A percentile compares a stretch with the other conserved stretches of the same genome.
phyloP scores from a whole-genome alignment of 2,329 filamentous ascomycete genomes.

The Talaromyces piceae region DNA sequence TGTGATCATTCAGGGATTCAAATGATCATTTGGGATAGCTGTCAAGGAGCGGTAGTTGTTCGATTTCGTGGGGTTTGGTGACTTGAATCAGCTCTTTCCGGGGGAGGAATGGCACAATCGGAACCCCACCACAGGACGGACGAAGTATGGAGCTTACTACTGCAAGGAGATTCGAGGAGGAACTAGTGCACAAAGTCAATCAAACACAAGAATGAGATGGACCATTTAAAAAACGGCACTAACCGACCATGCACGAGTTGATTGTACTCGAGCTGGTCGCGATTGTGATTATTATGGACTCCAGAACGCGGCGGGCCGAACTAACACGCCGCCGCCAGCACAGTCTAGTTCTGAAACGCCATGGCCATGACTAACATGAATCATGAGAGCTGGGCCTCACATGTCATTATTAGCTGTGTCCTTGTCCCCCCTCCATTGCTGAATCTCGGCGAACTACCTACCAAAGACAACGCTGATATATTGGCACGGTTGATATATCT shows the following conservation, averaged over 20 bases:
- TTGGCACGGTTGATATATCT: too few relatives aligned
- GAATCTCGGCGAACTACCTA: too few relatives aligned
- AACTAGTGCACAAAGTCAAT: neutral
- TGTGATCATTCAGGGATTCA: neutral
- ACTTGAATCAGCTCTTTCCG: neutral
- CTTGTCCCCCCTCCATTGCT: too few relatives aligned
- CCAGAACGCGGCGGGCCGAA: neutral
- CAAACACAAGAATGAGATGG: neutral
- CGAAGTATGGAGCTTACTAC: neutral
- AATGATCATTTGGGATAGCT: neutral
- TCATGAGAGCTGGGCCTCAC: too few relatives aligned
- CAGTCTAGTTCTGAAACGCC: neutral
- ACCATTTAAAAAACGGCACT: neutral
- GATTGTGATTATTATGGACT: neutral
- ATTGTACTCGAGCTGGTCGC: neutral
- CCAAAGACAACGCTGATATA: too few relatives aligned
- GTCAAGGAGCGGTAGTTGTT: slow-evolving; percentile 3
- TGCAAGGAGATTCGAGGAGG: neutral
- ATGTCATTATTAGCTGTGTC: too few relatives aligned
- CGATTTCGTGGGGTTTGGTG: neutral
- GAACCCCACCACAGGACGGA: neutral
- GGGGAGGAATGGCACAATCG: neutral
- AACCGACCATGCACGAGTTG: neutral
- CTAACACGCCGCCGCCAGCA: neutral
- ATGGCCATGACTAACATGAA: too few relatives aligned